Conservation (phyloP, 176 grass and related monocot genomes). For the Bromus sterilis region DNA sequence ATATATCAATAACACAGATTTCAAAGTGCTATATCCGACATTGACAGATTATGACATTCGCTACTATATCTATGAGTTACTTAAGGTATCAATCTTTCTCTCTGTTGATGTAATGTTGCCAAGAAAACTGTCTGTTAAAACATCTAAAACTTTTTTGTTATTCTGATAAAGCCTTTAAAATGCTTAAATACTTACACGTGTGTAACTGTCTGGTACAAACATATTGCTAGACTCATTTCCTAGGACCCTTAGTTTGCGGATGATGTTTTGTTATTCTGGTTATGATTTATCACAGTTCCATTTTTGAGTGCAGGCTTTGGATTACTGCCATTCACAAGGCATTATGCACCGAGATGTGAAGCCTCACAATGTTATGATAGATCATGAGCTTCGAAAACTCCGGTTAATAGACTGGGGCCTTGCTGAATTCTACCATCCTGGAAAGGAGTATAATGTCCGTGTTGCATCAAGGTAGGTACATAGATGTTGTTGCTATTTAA, state of each 20-base stretch:
- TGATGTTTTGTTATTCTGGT: background rate
- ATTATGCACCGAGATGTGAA: constrained; percentile 73
- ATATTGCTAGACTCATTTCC: background rate
- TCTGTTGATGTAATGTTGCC: background rate
- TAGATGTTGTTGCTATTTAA: background rate
- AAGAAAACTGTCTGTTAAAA: background rate
- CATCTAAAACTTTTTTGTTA: background rate
- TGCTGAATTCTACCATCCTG: constrained; percentile 69
- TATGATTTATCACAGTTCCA: background rate
- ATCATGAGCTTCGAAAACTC: constrained; percentile 61
- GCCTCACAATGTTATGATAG: constrained; percentile 76
- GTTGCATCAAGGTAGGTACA: constrained; percentile 51
- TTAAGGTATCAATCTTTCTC: constrained; percentile 49
- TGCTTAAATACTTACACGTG: background rate
- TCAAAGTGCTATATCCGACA: constrained; percentile 88
- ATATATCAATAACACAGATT: constrained; percentile 95
- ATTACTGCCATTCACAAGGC: constrained; percentile 64
- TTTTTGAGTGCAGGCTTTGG: constrained; percentile 40
- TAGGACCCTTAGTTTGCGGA: background rate
- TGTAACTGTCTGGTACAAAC: background rate
- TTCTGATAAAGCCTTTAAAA: background rate
- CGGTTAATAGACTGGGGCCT: constrained; percentile 73
- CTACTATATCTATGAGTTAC: constrained; percentile 92
- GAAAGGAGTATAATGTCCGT: constrained; percentile 67
- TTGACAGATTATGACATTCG: constrained; percentile 96